Conservation (phyloP, 768 basidiomycete genomes). For the Austroboletus eburneus region DNA sequence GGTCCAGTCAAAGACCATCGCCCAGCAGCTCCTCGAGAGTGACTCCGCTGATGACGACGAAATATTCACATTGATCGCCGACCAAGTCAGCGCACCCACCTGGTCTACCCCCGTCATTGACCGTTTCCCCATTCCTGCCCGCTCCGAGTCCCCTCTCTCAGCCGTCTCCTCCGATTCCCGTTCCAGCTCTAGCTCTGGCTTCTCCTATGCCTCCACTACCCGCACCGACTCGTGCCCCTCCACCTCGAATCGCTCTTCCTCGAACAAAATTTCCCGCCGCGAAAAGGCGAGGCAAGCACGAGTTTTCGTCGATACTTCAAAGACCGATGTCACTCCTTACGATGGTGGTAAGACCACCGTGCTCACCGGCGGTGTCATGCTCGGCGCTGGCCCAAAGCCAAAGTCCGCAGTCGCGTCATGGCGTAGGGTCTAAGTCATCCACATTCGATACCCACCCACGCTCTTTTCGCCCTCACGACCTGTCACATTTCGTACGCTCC, state of each 20-base stretch:
- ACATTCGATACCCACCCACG: conserved; percentile 11
- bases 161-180: conserved; percentile 49
- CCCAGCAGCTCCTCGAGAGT: conserved; percentile 70
- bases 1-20: conserved; percentile 53
- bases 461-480: conserved; percentile 23
- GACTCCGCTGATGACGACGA: conserved; percentile 69
- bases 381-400: conserved; percentile 48
- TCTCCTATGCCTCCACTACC: conserved; percentile 63
- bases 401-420: conserved; percentile 42
- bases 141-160: conserved; percentile 58
- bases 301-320: conserved; percentile 70
- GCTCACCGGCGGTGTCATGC: conserved; percentile 85
- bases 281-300: conserved; percentile 65
- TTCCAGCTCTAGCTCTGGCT: conserved; percentile 62
- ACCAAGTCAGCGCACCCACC: conserved; percentile 63
- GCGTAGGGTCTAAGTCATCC: conserved; percentile 48
- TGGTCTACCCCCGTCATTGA: conserved; percentile 65
- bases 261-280: conserved; percentile 58
- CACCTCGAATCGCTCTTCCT: conserved; percentile 35
- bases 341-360: conserved; percentile 88
- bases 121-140: conserved; percentile 50
- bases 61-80: conserved; percentile 69
- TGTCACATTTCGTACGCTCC: conserved; percentile 19
- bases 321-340: conserved; percentile 78
- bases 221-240: conserved; percentile 48